Evolutionary conservation across 768 basidiomycete genomes (phyloP), one percentile per base, ranked within the genome.

Genomic region (Tricholoma bakamatsutake): DNA sequence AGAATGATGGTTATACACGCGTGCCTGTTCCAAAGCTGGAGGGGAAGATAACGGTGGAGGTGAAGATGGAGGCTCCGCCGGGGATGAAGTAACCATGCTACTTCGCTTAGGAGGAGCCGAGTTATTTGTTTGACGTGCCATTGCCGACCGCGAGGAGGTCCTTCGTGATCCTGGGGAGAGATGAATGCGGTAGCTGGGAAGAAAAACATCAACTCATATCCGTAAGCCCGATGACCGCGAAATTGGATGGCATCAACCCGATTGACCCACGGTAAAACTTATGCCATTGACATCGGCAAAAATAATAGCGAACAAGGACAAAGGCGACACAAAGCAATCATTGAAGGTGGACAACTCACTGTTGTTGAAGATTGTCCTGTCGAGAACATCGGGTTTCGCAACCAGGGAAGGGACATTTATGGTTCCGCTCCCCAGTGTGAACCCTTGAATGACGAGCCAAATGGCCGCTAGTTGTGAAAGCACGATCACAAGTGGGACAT

Each of bases 351-450:
- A 49, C 55, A 40, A 76, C 79, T 63, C 52, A 81, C 80, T 82
- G 80, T 60, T 82, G 80, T 50, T 82, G 80, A 4, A 96, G 78
- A 61, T 96, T 96, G 63, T 96, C 93, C 69, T 93, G 91, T 33
- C 93, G 76, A 10, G 90, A 92, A 61, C 93, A 95, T 15, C 89
- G 80, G 1, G 92, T 94, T 63, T 93, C 90, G 68, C 93, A 96
- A 21, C 92, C 93, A n/a, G 93, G 93, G 73, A 92, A 95, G 33
- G 93, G 93, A 65, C 93, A 96, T 57, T 85, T 89, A 74, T 94
- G 90, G 71, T 94, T 93, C 59, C 90, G 80, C 64, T 94, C 93
- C 39, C 93, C 93, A 13, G 93, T 95, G 72, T 95, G 93, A 11
- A 93, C 87, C 54, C 91, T 77, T n/a, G 87, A 79, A 66, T 95